Conservation (phyloP, 2,329 filamentous ascomycete genomes). For the Diaporthe destruens region DNA sequence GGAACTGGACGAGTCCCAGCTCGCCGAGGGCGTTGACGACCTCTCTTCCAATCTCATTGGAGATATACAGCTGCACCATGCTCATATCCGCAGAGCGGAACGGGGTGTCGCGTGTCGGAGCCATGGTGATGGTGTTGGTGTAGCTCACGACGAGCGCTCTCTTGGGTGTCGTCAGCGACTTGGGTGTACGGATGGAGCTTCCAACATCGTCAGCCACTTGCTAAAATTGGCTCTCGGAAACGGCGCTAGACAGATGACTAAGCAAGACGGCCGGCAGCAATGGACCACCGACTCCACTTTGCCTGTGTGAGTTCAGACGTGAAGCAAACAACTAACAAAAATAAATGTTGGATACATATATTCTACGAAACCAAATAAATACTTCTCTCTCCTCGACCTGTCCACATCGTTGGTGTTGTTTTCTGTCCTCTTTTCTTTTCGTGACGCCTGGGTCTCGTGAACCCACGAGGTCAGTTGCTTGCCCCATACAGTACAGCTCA, state of each 20-base stretch:
- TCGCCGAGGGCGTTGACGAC: conserved; percentile 97
- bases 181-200: conserved; percentile 28
- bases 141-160: conserved; percentile 36
- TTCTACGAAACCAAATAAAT: no score
- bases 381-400: not conserved
- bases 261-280: not conserved
- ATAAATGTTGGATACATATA: no score
- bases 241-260: conserved; percentile 4
- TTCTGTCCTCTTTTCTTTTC: not conserved
- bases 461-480: not conserved
- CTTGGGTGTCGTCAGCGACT: conserved; percentile 40
- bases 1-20: conserved; percentile 95
- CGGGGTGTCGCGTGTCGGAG: conserved; percentile 85
- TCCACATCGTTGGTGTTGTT: no score
- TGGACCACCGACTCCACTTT: not conserved
- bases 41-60: conserved; percentile 98
- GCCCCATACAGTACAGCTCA: not conserved
- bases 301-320: not conserved
- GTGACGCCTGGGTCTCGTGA: not conserved
- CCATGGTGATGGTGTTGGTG: conserved; percentile 62
- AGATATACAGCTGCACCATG: conserved; percentile 99
- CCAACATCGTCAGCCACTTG: conserved; percentile 33
- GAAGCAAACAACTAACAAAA: not conserved
- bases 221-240: conserved; percentile 26
- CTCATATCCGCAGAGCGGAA: conserved; percentile 99